A percentile compares a stretch with the other conserved stretches of the same genome.
These are phyloP conservation scores for Isabelozyma rhagii DNA, from an alignment of 805 yeast genomes.

Conservation along the genomic window DNA sequence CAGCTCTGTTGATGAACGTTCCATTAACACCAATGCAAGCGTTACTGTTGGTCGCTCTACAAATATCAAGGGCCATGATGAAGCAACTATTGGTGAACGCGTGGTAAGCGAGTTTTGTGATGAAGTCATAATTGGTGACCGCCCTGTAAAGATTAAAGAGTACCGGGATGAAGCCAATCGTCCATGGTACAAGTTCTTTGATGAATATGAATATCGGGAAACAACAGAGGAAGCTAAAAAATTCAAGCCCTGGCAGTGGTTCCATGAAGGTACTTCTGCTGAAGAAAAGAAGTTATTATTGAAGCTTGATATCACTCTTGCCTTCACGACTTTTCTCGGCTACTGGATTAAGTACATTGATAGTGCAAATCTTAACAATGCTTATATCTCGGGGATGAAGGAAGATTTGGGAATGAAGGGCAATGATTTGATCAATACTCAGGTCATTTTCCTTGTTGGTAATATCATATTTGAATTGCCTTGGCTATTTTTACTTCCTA, in stretches of 20 bases:
- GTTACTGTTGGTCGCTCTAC: no score
- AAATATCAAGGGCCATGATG: no score
- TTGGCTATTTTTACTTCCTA: constrained; percentile 19
- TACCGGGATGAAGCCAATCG: constrained; percentile 53
- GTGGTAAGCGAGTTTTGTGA: not conserved
- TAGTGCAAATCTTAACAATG: constrained; percentile 19
- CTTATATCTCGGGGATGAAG: constrained; percentile 22
- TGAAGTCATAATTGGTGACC: not conserved
- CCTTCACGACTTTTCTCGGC: constrained; percentile 23
- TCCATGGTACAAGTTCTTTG: constrained; percentile 47
- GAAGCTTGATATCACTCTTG: constrained; percentile 26
- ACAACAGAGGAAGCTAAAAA: constrained; percentile 10
- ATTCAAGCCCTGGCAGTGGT: constrained; percentile 22
- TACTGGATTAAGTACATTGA: constrained; percentile 23
- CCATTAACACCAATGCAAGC: no score
- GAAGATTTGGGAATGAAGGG: constrained; percentile 23
- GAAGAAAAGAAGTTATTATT: constrained; percentile 25
- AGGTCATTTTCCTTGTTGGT: constrained; percentile 20
- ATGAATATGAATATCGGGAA: constrained; percentile 28
- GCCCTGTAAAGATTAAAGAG: constrained; percentile 18
- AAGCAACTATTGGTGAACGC: not conserved
- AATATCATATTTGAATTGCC: constrained; percentile 23
- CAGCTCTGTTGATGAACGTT: no score
- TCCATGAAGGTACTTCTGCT: constrained; percentile 22
- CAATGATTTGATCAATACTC: constrained; percentile 25